Conservation (phyloP, 805 yeast species). For the Sugiyamaella floridensis region DNA sequence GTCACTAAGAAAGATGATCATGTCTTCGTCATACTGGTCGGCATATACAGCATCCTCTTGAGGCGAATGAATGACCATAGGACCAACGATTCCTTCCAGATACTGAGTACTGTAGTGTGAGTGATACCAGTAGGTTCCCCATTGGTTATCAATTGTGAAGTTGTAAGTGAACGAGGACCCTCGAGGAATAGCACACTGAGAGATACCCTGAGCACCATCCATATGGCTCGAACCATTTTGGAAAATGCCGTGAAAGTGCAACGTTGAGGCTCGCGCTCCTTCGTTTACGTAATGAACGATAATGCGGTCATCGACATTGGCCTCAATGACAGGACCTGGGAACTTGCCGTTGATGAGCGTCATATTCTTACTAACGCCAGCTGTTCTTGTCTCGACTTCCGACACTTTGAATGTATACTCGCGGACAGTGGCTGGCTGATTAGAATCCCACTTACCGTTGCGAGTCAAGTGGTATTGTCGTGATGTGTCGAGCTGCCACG, state of each 20-base stretch:
- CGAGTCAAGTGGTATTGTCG: constrained; percentile 21
- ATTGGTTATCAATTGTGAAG: constrained; percentile 36
- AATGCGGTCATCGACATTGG: constrained; percentile 33
- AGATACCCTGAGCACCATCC: constrained; percentile 47
- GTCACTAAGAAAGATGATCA: constrained; percentile 37
- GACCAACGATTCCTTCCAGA: constrained; percentile 45
- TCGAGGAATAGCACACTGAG: constrained; percentile 45
- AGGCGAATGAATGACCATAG: constrained; percentile 37
- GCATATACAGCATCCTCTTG: constrained; percentile 29
- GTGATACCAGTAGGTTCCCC: constrained; percentile 53
- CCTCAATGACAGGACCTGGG: constrained; percentile 46
- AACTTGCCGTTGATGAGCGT: constrained; percentile 39
- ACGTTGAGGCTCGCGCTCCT: constrained; percentile 34
- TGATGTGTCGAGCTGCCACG: constrained; percentile 28
- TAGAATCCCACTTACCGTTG: constrained; percentile 12
- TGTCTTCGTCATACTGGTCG: constrained; percentile 26
- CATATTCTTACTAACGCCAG: constrained; percentile 27
- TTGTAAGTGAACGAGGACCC: constrained; percentile 38
- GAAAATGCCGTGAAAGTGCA: constrained; percentile 51
- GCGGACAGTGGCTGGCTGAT: constrained; percentile 12
- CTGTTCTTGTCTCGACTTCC: constrained; percentile 19
- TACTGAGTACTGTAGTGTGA: constrained; percentile 43
- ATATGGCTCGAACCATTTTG: constrained; percentile 41
- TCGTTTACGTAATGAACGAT: constrained; percentile 36
- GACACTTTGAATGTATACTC: constrained; percentile 19